phyloP scores from a whole-genome alignment of 2,329 filamentous ascomycete genomes.

The Penicillium sp. region DNA sequence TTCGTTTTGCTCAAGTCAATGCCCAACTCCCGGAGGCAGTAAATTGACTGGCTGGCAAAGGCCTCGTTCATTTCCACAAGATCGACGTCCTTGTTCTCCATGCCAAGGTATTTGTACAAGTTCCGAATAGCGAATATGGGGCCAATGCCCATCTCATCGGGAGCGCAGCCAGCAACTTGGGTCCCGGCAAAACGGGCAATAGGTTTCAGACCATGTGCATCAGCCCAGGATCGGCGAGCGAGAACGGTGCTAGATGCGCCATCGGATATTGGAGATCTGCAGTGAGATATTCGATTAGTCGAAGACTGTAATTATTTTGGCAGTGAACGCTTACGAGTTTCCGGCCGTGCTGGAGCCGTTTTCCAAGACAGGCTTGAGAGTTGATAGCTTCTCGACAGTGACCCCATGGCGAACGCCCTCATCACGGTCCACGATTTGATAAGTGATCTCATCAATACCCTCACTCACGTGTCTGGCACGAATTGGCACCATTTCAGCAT shows the following conservation, averaged over 20 bases:
- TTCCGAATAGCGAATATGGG: constrained; percentile 66
- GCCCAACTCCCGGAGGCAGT: constrained; percentile 72
- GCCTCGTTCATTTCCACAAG: constrained; percentile 93
- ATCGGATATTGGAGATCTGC: constrained; percentile 31
- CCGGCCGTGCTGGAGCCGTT: constrained; percentile 82
- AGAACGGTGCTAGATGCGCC: constrained; percentile 78
- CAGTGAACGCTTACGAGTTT: constrained; percentile 26
- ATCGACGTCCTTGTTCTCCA: constrained; percentile 79
- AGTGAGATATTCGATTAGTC: not conserved
- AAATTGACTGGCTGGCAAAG: constrained; percentile 93
- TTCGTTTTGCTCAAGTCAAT: constrained; percentile 72
- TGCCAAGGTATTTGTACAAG: constrained; percentile 73
- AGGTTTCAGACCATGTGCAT: constrained; percentile 80
- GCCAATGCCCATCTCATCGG: constrained; percentile 88
- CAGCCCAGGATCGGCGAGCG: constrained; percentile 87
- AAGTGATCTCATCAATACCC: constrained; percentile 73
- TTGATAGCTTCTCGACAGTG: constrained; percentile 74
- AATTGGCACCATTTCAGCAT: constrained; percentile 89
- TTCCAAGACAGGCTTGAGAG: constrained; percentile 84
- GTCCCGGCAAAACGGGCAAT: constrained; percentile 88
- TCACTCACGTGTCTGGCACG: constrained; percentile 76
- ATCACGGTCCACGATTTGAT: constrained; percentile 59
- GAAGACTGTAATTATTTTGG: not conserved
- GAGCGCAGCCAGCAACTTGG: constrained; percentile 82
- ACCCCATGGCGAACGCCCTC: constrained; percentile 88